Evolutionary conservation across 2,329 filamentous ascomycete genomes (phyloP).

Genomic region (Trichophyton verrucosum): DNA sequence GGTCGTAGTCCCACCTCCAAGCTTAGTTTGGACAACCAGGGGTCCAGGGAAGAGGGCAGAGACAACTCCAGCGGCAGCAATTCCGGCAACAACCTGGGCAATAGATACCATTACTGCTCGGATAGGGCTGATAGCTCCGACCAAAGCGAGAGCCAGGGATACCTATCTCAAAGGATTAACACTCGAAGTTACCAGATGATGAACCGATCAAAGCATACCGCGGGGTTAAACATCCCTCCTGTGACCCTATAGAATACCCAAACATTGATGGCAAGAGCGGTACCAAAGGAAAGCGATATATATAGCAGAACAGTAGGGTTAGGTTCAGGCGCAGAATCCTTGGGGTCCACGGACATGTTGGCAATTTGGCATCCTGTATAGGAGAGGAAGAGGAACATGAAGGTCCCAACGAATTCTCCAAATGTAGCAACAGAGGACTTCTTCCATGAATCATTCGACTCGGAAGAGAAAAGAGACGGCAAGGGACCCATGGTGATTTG

Average conservation of each 20-base stretch:
- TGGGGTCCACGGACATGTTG: constrained; percentile 21
- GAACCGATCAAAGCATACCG: constrained; percentile 20
- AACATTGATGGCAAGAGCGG: constrained; percentile 40
- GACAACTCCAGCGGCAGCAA: constrained; percentile 47
- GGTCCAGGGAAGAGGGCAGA: constrained; percentile 47
- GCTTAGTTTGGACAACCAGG: constrained; percentile 44
- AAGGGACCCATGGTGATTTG: neutral
- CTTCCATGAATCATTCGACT: constrained; percentile 2
- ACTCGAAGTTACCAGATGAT: neutral
- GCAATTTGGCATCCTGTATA: constrained; percentile 38
- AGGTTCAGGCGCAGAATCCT: constrained; percentile 19
- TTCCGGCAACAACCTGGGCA: constrained; percentile 47
- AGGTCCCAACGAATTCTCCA: constrained; percentile 43
- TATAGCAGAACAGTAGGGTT: constrained; percentile 29
- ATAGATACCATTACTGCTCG: constrained; percentile 42
- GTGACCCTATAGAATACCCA: constrained; percentile 44
- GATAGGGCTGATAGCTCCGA: constrained; percentile 43
- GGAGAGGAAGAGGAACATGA: constrained; percentile 39
- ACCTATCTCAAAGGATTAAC: constrained; percentile 22
- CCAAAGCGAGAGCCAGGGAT: constrained; percentile 49
- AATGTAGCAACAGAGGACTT: constrained; percentile 30
- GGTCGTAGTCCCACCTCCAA: constrained; percentile 40
- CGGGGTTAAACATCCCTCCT: constrained; percentile 42
- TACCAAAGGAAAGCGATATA: constrained; percentile 34
- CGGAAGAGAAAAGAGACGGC: neutral